Base-by-base conservation (phyloP, 2,329 filamentous ascomycete genomes). In the Dendryphion nanum region DNA sequence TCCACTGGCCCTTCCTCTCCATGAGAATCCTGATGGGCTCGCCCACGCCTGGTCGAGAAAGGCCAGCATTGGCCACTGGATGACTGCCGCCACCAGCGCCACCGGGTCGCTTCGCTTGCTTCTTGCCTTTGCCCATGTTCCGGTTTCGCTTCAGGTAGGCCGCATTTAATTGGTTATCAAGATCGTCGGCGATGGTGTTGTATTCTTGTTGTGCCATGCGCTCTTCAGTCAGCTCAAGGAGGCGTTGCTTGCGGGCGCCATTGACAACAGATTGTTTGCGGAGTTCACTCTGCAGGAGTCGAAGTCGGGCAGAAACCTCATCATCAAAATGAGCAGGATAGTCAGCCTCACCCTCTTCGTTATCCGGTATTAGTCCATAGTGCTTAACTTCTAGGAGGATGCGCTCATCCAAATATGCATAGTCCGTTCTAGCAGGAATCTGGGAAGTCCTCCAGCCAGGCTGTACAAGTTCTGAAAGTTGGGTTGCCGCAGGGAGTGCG, bases 151-250 rank as follows among this genome's bases (percentile, higher is more conserved):
- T 98, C 30, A 95, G 82, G 60, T 97, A 98, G 3, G 93, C 91
- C 35, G 88, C 85, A 60, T 97, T 90, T 29, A 97, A 89, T 63
- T 97, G 93, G 29, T 83, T 82, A 72, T 98, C 93, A 16, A 98
- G 82, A 63, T 98, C 93, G 62, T 98, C 93, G 35, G 94, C 84
- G 53, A 98, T 98, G 39, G 89, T 96, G 64, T 85, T 86, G 72
- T 95, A 98, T 64, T 98, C 93, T 61, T 98, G 93, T 69, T 93
- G 84, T 0, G 93, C 93, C 81, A 98, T 91, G 49, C 89, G 83
- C 63, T 95, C 90, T 53, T 89, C 86, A 6, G 93, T 88, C 18
- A 96, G 77, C 24, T 96, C 90, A 1, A 88, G 82, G 8, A 98
- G 75, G 2, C 90, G 81, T 5, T 88, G 77, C 68, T 97, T 97